Percentiles rank a stretch among this genome's conserved stretches.
Conservation (phyloP, 768 basidiomycete species). For the Gymnopilus junonius region DNA sequence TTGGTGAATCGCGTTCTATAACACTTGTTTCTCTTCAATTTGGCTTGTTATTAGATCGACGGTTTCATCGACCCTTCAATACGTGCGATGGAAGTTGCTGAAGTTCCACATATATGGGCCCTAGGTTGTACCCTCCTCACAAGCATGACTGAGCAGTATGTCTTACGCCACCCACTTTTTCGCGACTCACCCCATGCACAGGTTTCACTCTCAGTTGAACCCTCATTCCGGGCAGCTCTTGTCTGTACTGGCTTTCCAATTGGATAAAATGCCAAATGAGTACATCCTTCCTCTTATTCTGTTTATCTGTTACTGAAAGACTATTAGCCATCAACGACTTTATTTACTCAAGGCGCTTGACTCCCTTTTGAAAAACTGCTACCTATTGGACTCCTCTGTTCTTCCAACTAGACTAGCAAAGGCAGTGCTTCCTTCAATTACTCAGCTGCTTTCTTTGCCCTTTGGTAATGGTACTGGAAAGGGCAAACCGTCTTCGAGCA, state of each 20-base stretch:
- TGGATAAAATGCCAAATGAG: slow-evolving; percentile 60
- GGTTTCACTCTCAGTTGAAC: slow-evolving; percentile 56
- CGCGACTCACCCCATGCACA: slow-evolving; percentile 27
- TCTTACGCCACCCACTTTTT: background rate
- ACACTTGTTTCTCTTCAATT: background rate
- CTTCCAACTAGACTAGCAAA: slow-evolving; percentile 58
- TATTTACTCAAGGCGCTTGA: slow-evolving; percentile 50
- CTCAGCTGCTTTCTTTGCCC: slow-evolving; percentile 47
- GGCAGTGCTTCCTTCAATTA: slow-evolving; percentile 52
- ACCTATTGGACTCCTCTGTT: slow-evolving; percentile 51
- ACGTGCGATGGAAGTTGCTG: slow-evolving; percentile 57
- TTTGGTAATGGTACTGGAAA: slow-evolving; percentile 23
- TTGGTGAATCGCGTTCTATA: background rate
- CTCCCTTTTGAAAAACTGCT: slow-evolving; percentile 46
- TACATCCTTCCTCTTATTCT: slow-evolving; percentile 34
- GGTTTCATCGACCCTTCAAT: slow-evolving; percentile 53
- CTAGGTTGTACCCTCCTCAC: slow-evolving; percentile 56
- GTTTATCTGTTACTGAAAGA: background rate
- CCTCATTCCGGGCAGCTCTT: slow-evolving; percentile 60
- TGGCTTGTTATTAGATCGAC: slow-evolving; percentile 41
- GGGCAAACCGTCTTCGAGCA: slow-evolving; percentile 26
- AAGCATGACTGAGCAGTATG: slow-evolving; percentile 54
- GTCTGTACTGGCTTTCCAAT: slow-evolving; percentile 55
- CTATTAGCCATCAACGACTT: slow-evolving; percentile 39
- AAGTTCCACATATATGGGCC: slow-evolving; percentile 55